Evolutionary conservation across 768 basidiomycete genomes (phyloP).

Genomic region (Hygrophorus russula): DNA sequence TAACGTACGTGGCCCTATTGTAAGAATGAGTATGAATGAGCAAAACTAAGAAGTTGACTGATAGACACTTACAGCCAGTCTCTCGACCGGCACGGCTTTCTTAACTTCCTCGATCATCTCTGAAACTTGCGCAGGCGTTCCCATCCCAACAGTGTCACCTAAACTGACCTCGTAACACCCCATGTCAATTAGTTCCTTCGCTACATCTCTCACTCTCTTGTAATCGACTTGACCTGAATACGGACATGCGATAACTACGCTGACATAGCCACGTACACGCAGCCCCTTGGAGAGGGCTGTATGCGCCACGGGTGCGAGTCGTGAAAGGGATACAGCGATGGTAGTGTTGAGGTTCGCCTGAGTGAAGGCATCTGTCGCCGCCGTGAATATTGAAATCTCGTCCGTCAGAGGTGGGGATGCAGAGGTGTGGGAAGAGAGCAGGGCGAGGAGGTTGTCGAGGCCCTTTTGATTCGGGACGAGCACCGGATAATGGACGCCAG

Average conservation of each 20-base stretch:
- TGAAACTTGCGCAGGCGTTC: conserved; percentile 57
- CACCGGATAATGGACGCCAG: conserved; percentile 61
- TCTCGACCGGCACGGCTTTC: conserved; percentile 45
- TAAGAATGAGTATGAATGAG: not conserved
- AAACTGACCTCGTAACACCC: conserved; percentile 91
- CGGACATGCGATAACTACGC: conserved; percentile 75
- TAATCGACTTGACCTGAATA: conserved; percentile 73
- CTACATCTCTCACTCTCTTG: conserved; percentile 51
- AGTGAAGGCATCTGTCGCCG: conserved; percentile 80
- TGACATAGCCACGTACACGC: conserved; percentile 77
- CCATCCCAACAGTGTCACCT: conserved; percentile 87
- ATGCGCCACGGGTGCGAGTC: conserved; percentile 49
- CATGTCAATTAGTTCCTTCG: conserved; percentile 69
- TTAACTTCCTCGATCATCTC: conserved; percentile 63
- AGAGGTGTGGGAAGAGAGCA: conserved; percentile 28
- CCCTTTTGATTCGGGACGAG: conserved; percentile 76
- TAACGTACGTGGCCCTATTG: conserved; percentile 43
- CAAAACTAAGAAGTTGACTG: not conserved
- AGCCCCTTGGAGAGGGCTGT: conserved; percentile 51
- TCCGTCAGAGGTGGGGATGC: conserved; percentile 38
- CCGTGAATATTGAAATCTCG: conserved; percentile 85
- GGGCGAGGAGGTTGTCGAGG: conserved; percentile 50
- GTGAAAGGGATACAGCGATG: conserved; percentile 55
- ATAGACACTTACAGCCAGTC: conserved; percentile 49
- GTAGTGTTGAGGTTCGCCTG: conserved; percentile 77